Base-by-base conservation (phyloP, 2,329 filamentous ascomycete species). In the Colletotrichum eleusines region DNA sequence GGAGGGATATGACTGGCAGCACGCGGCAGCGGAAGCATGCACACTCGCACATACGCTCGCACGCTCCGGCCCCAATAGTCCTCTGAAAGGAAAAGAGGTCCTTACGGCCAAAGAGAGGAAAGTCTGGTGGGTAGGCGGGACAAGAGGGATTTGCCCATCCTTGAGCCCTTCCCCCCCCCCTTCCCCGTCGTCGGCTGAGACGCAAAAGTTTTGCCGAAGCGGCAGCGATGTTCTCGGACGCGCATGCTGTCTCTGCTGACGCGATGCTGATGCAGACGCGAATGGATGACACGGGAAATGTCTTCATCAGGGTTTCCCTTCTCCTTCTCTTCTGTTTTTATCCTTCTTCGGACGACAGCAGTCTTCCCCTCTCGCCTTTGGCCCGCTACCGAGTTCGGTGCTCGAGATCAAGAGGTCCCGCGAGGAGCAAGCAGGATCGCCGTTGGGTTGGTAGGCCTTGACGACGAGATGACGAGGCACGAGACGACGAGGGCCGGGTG, bases 341-440 rank as follows among this genome's bases (percentile, higher is more conserved):
- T 18, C 14, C 1, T 59, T 60, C 59, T 60, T 63, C 54, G 33
- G 66, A 69, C 62, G 66, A 69, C 66, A 66, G 44, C 44, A 64
- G 38, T 50, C 16, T 40, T 16, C 38, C 40, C 50, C 33, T 33
- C 33, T 8, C 40, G 16, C 9, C 42, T n/a, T 9, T 12, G 8
- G 14, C 6, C 50, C 7, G 50, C 50, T 33, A 20, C 28, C 26
- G 12, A 50, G n/a, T 28, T 28, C 5, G 26, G 48, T 31, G 42
- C 26, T 40, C 51, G 31, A 64, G 40, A 35, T 33, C 26, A 54
- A 42, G 28, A 28, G n/a, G n/a, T 31, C 26, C 2, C 23, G 26
- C 9, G 26, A 51, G 31, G 59, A 68, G 50, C 53, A 44, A 58
- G 66, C 66, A 51, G 50, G 42, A 42, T 26, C 35, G 60, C 55